A percentile compares a stretch with the other conserved stretches of the same genome.
Evolutionary conservation across 1,139 yeast genomes (phyloP).

Genomic region (Geotrichum histeridarum): DNA sequence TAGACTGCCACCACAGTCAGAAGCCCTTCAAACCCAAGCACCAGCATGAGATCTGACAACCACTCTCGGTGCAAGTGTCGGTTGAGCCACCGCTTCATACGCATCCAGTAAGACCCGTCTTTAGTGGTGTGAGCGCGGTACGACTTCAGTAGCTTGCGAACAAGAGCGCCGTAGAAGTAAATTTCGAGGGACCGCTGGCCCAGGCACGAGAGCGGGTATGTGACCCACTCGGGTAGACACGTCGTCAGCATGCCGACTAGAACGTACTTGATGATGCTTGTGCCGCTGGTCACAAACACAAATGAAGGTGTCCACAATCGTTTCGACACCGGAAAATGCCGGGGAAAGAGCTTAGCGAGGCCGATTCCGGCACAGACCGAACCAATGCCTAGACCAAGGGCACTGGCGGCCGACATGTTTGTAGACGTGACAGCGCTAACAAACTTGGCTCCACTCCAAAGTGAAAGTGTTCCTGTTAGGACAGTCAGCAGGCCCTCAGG

Average conservation of each 20-base stretch:
- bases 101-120: constrained; percentile 2
- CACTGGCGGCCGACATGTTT: constrained; percentile 21
- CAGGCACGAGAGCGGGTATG: constrained; percentile 22
- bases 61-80: background rate
- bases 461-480: constrained; percentile 35
- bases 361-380: constrained; percentile 31
- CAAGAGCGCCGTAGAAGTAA: constrained; percentile 8
- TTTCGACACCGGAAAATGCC: constrained; percentile 35
- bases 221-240: constrained; percentile 26
- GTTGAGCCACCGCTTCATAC: constrained; percentile 5
- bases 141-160: constrained; percentile 12
- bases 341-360: constrained; percentile 31
- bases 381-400: constrained; percentile 30
- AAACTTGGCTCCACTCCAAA: constrained; percentile 38
- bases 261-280: constrained; percentile 33
- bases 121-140: constrained; percentile 3
- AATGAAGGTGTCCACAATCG: constrained; percentile 40
- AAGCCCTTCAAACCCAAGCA: constrained; percentile 3
- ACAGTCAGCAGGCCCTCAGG: constrained; percentile 40
- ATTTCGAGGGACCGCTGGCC: constrained; percentile 15
- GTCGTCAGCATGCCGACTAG: background rate
- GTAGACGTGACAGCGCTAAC: background rate
- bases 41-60: background rate
- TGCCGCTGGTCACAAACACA: constrained; percentile 34
- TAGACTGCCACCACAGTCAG: constrained; percentile 3